Base-by-base conservation (phyloP, 176 grass and related monocot genomes). In the Bolboschoenus planiculmis region DNA sequence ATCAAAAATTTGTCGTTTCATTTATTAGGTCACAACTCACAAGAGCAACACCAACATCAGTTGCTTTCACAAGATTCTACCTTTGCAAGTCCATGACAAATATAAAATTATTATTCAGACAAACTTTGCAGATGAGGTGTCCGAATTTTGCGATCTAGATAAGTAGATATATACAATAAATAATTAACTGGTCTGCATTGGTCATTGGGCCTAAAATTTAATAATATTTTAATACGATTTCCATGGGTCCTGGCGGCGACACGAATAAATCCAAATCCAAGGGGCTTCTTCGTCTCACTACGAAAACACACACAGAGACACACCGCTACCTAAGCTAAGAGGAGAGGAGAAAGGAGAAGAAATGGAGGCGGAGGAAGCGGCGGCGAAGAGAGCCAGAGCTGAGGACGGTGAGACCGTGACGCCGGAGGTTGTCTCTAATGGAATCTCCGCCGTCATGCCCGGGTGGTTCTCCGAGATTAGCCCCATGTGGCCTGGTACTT, bases 391-490 rank as follows among this genome's bases (percentile, higher is more conserved):
- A 42, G 61, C n/a, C 27, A 90, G 74, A 80, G 85, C 87, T 30
- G 84, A 84, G 76, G 85, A 88, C 61, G 74, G 35, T 57, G 87
- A 83, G 24, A 90, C 43, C 15, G 34, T 10, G 50, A 55, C 34
- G 15, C 37, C 59, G 20, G 78, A 42, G 23, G 54, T 44, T 3
- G 50, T 82, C 18, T 83, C 92, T 39, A 87, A 81, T 88, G 86
- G 96, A 21, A 90, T 99, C 86, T 99, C 96, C 77, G 89, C 96
- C 34, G 87, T 99, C 53, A 93, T 95, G 61, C 87, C 91, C 1
- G 96, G 96, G 3, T 99, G 96, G 96, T 99, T 99, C 92, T 99
- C 96, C 21, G 96, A 99, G 92, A 99, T 99, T 20, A 93, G 91
- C 87, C 89, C 96, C 61, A 88, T 99, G 96, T 99, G 96, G 96